Evolutionary conservation across 1,284 basidiomycete genomes (phyloP).

Genomic region (Earliella scabrosa): DNA sequence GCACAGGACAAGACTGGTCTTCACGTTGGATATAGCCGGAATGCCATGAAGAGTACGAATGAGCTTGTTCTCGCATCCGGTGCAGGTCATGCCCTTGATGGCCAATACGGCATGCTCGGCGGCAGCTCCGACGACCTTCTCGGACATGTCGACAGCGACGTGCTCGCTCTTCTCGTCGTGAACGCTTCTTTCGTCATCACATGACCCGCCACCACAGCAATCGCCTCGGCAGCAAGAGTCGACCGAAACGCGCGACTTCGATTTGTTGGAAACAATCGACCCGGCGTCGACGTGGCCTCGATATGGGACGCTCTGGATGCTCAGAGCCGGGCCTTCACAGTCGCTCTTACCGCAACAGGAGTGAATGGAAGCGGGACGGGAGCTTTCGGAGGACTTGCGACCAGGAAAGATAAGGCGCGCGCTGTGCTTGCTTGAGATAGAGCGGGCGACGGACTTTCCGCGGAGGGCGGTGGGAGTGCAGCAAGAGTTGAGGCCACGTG

Average conservation of each 20-base stretch:
- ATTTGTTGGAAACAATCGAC: slow-evolving; percentile 1
- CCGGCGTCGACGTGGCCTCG: slow-evolving; percentile 13
- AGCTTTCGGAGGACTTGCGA: slow-evolving; percentile 15
- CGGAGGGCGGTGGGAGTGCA: slow-evolving; percentile 21
- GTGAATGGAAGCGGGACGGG: slow-evolving; percentile 19
- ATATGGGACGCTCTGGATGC: slow-evolving; percentile 14
- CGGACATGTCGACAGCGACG: slow-evolving; percentile 17
- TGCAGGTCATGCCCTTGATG: slow-evolving; percentile 39
- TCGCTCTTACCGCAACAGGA: slow-evolving; percentile 28
- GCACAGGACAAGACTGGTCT: slow-evolving; percentile 38
- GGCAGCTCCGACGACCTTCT: slow-evolving; percentile 9
- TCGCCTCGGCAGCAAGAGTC: slow-evolving; percentile 25
- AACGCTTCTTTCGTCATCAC: not conserved
- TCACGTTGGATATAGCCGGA: slow-evolving; percentile 30
- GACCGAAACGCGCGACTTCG: slow-evolving; percentile 9
- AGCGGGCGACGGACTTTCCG: slow-evolving; percentile 12
- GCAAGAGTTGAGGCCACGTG: slow-evolving; percentile 33
- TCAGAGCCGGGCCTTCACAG: slow-evolving; percentile 14
- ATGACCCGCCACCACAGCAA: slow-evolving; percentile 15
- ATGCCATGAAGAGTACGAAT: slow-evolving; percentile 29
- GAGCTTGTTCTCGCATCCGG: slow-evolving; percentile 39
- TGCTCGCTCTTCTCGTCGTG: slow-evolving; percentile 17
- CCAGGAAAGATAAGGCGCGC: slow-evolving; percentile 12
- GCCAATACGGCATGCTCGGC: slow-evolving; percentile 30
- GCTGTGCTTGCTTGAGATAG: slow-evolving; percentile 13